Evolutionary conservation across 805 yeast species (phyloP), one percentile per base, ranked within the genome.

Genomic region (Barnettozyma californica): DNA sequence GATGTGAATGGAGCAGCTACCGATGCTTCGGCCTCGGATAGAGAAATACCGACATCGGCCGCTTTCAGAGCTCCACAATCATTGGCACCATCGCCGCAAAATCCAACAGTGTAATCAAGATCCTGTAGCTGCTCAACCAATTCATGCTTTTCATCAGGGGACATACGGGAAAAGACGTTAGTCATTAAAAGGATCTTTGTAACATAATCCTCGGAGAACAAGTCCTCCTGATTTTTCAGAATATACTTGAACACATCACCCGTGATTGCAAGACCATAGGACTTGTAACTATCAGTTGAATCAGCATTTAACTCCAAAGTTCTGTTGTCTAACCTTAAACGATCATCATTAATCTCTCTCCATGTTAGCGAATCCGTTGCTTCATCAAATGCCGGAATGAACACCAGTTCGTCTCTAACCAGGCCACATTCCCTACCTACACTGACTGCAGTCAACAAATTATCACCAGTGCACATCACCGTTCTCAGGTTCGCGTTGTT

Each of bases 11-110:
- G 99, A 0, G 99, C 99, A 0, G 99, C 99, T 16, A 94, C 97
- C 3, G 96, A 87, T 0, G 99, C 99, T 63, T 94, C 99, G 0
- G 98, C 99, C 64, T 94, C 99, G 26, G 96, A 87, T 43, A 94
- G 69, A 0, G 98, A 92, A 18, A 94, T 81, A 16, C 99, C 99
- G 44, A 95, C 96, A 68, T 94, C 96, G 0, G 99, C 98, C 13
- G 97, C 96, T 61, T 92, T 94, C 49, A 94, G 72, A 0, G 99
- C 99, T 56, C 99, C 99, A 68, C 98, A 94, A 63, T 94, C 99
- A 67, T 94, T 94, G 6, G 99, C 99, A 55, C 99, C 99, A 69
- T 94, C 99, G 34, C 99, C 99, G 68, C 98, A 94, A 66, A 94
- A 94, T 2, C 97, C 96, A 43, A 89, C 95, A 0, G 96, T 88